Percentiles rank a stretch among this genome's conserved stretches.
Evolutionary conservation across 176 grass and related monocot species (phyloP).

Genomic region (Oryza meyeriana): DNA sequence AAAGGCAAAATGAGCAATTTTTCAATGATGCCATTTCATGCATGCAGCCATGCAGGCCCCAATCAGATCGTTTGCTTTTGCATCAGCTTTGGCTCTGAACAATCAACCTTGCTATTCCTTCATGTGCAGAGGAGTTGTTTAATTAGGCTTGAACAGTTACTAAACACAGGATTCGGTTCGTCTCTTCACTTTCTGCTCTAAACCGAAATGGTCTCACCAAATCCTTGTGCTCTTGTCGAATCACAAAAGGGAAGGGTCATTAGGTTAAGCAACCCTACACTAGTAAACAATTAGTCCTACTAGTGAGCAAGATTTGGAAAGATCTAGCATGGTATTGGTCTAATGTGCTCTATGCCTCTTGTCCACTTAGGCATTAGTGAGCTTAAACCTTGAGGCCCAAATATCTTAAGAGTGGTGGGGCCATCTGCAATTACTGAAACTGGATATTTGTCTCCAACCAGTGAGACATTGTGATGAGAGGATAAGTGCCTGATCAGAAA

Average conservation of each 20-base stretch:
- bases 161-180: conserved; percentile 9
- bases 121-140: conserved; percentile 34
- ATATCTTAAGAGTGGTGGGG: background rate
- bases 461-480: conserved; percentile 11
- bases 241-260: background rate
- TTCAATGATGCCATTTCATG: conserved; percentile 7
- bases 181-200: conserved; percentile 17
- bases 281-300: background rate
- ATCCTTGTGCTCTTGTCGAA: background rate
- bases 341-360: background rate
- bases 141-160: conserved; percentile 10
- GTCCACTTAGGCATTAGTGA: background rate
- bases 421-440: background rate
- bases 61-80: background rate
- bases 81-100: conserved; percentile 20
- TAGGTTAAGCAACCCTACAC: conserved; percentile 1
- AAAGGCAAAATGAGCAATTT: background rate
- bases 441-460: conserved; percentile 16
- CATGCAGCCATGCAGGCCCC: conserved; percentile 2
- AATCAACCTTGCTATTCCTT: conserved; percentile 22
- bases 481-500: conserved; percentile 3
- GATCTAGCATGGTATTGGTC: conserved; percentile 22
- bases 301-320: conserved; percentile 18
- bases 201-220: background rate
- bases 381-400: background rate